phyloP scores from a whole-genome alignment of 2,329 filamentous ascomycete species.

The Penicillium paneum region DNA sequence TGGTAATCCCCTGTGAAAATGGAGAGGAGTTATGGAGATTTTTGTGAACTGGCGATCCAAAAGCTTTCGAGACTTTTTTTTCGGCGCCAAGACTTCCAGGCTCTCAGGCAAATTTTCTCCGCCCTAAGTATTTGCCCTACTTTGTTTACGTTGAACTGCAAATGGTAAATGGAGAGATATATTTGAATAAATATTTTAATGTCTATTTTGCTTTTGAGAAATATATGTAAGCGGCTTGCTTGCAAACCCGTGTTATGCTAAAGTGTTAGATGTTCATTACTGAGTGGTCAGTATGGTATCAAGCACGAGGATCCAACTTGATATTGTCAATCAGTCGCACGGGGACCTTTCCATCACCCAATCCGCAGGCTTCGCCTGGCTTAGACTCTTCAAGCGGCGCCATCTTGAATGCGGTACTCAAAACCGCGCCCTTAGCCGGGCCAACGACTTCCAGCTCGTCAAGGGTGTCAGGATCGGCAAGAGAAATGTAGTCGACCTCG shows the following conservation, averaged over 20 bases:
- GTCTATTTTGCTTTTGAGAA: neutral
- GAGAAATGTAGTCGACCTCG: conserved; percentile 87
- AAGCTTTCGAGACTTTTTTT: conserved; percentile 27
- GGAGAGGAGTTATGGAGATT: conserved; percentile 2
- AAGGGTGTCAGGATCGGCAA: conserved; percentile 81
- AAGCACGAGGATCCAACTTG: conserved; percentile 53
- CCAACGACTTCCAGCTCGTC: conserved; percentile 74
- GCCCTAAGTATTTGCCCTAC: conserved; percentile 34
- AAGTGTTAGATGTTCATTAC: neutral
- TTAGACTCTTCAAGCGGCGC: conserved; percentile 68
- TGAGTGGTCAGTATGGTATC: neutral
- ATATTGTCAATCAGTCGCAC: conserved; percentile 96
- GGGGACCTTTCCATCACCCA: conserved; percentile 69
- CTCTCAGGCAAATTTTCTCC: conserved; percentile 32
- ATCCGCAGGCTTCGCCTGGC: conserved; percentile 65
- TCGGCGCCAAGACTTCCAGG: conserved; percentile 22
- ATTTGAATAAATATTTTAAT: neutral
- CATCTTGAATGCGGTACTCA: conserved; percentile 92
- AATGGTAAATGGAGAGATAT: neutral
- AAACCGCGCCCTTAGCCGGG: conserved; percentile 66
- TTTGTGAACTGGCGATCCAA: conserved; percentile 10
- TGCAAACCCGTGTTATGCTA: neutral
- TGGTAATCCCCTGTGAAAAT: conserved; percentile 3
- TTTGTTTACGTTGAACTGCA: conserved; percentile 20
- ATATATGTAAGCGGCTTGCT: neutral